Base-by-base conservation (phyloP, 805 yeast species). In the Saturnispora dispora region DNA sequence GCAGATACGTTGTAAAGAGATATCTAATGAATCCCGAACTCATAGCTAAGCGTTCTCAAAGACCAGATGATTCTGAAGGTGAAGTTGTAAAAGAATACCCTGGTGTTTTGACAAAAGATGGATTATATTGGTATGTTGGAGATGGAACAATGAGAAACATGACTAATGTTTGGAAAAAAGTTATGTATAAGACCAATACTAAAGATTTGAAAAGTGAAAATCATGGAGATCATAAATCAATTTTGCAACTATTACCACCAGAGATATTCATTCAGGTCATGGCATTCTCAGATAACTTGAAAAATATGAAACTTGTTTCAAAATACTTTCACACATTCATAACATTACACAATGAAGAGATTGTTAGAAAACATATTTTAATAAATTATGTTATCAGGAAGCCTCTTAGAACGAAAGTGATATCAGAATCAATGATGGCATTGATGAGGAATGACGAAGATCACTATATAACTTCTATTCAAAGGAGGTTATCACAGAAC, bases 261-360 rank as follows among this genome's bases (percentile, higher is more conserved):
- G 59, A 57, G 20, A 43, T 57, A 8, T 40, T 56, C 5, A 47
- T 57, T 8, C 48, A 52, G 18, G 51, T 57, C 15, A 13, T 57
- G 11, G 48, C 60, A 6, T 45, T 49, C 15, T 53, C 54, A 5
- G 25, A 44, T 8, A 54, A 57, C 23, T 48, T 56, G 10, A 18
- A 40, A 5, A 46, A 46, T 36, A 23, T 57, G 9, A 8, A 41
- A 17, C 27, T 44, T 23, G 27, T 47, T 13, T 48, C 51, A 22
- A 47, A 36, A 23, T 51, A 35, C 51, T 52, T 57, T 40, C 10
- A 54, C 18, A 28, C 47, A 1, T 56, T 57, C 22, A 52, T 57
- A 11, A 27, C 32, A 5, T 28, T 43, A 17, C 56, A 57, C 42
- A n/a, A 30, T 2, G 37, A 46, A 22, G 51, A 33, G 11, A 48